These are phyloP conservation scores for Xylaria sp. DNA, from an alignment of 2,329 filamentous ascomycete genomes.

Conservation along the genomic window DNA sequence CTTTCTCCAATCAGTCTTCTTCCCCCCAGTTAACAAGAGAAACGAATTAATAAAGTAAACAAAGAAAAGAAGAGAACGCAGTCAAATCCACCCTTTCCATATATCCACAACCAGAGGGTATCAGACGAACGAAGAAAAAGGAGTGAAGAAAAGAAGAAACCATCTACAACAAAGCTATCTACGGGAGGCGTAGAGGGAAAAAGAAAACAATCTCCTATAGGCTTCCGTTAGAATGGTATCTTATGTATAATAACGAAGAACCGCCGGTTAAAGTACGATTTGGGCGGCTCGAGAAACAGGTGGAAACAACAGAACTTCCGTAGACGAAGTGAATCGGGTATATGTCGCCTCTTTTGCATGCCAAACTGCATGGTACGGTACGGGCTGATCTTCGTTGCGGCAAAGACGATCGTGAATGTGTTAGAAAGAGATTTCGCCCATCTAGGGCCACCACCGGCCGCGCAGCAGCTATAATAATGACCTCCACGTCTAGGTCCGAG, in stretches of 20 bases:
- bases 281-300: no score
- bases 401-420: neutral
- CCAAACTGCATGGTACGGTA: neutral
- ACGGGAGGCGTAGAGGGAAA: conserved; percentile 14
- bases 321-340: neutral
- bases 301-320: no score
- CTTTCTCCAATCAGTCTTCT: conserved; percentile 2
- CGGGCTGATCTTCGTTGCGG: neutral
- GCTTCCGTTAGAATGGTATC: conserved; percentile 14
- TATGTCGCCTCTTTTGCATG: neutral
- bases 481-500: neutral
- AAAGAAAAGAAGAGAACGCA: neutral
- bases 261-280: conserved; percentile 4
- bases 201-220: neutral
- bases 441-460: neutral
- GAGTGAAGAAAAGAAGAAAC: conserved; percentile 8
- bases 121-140: conserved; percentile 21
- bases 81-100: conserved; percentile 10
- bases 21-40: neutral
- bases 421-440: neutral
- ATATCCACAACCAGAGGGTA: conserved; percentile 28
- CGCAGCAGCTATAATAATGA: neutral
- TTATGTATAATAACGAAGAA: conserved; percentile 26
- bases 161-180: conserved; percentile 33
- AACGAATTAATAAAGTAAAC: neutral